phyloP scores from a whole-genome alignment of 495 filamentous ascomycete species.

The Friedmanniomyces endolithicus region DNA sequence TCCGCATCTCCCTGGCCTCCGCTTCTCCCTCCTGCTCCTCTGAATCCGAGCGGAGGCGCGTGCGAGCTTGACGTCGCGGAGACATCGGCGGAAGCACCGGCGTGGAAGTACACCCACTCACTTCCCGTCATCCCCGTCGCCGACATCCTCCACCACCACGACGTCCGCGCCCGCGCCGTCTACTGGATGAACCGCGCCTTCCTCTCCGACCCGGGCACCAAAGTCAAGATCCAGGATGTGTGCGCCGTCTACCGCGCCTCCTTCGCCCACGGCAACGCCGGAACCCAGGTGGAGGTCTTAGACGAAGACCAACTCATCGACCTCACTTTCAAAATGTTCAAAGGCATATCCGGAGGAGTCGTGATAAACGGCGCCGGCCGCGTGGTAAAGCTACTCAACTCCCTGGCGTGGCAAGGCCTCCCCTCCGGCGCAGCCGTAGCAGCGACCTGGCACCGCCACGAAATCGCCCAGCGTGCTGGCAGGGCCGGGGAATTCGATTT shows the following conservation, averaged over 20 bases:
- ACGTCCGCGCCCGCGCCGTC: neutral
- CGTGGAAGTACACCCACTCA: neutral
- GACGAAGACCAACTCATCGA: neutral
- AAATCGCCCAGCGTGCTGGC: too few relatives aligned
- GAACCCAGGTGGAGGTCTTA: neutral
- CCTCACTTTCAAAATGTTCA: neutral
- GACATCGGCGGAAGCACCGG: neutral
- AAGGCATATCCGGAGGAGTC: neutral
- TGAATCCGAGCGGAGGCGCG: too few relatives aligned
- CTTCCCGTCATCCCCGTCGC: neutral
- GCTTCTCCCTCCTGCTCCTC: neutral
- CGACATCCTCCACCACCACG: neutral
- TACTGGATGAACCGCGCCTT: constrained; percentile 1
- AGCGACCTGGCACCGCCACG: too few relatives aligned
- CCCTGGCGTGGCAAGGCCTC: neutral
- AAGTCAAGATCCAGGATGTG: neutral
- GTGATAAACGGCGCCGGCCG: neutral
- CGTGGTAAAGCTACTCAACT: neutral
- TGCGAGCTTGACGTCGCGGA: too few relatives aligned
- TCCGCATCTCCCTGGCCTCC: neutral
- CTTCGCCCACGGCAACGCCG: neutral
- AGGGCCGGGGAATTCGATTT: too few relatives aligned
- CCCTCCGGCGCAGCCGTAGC: neutral
- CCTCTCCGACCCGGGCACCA: neutral
- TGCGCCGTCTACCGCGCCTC: neutral